phyloP scores from a whole-genome alignment of 208 protist species.

The Leishmania tropica region DNA sequence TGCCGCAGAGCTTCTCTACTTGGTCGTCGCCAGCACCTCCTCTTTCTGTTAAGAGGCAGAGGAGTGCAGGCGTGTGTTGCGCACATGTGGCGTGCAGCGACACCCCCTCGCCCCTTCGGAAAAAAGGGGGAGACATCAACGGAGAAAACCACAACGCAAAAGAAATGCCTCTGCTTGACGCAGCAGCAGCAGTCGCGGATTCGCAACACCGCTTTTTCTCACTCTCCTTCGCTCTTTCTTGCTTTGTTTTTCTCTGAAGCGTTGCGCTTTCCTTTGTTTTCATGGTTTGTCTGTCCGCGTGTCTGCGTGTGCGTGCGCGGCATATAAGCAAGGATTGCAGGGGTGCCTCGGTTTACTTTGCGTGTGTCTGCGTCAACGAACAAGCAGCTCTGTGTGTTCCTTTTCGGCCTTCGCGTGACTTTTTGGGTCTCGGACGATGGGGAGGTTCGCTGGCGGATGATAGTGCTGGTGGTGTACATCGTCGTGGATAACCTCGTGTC shows the following conservation, averaged over 20 bases:
- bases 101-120: background rate
- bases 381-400: background rate
- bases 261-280: background rate
- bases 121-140: background rate
- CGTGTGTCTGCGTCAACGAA: background rate
- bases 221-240: background rate
- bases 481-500: background rate
- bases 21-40: background rate
- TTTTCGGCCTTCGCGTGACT: background rate
- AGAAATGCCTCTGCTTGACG: background rate
- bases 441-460: background rate
- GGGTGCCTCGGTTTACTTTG: background rate
- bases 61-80: background rate
- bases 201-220: background rate
- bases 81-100: background rate
- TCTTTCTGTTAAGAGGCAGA: background rate
- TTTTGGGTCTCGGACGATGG: background rate
- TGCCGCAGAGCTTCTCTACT: background rate
- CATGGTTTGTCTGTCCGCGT: too few relatives aligned
- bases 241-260: background rate
- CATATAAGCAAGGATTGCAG: background rate
- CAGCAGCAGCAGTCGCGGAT: background rate
- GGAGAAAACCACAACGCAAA: background rate
- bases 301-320: too few relatives aligned
- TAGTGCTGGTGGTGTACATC: background rate